Percentiles rank a stretch among this genome's conserved stretches.
These are phyloP conservation scores for Knufia fluminis DNA, from an alignment of 2,329 filamentous ascomycete species.

Conservation along the genomic window DNA sequence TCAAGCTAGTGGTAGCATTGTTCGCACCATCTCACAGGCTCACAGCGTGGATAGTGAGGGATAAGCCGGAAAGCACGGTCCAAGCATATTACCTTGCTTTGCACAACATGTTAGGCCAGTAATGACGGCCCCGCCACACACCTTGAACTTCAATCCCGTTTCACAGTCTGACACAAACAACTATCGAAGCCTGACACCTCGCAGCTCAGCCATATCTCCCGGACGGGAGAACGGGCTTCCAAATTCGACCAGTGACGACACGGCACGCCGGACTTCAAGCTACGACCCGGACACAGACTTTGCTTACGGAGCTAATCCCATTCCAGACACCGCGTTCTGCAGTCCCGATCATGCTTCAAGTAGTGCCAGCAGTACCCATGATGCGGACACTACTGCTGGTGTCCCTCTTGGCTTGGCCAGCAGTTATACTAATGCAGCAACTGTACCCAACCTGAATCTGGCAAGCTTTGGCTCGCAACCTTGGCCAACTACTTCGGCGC, in stretches of 20 bases:
- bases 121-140: constrained; percentile 19
- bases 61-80: background rate
- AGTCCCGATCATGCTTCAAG: constrained; percentile 11
- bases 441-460: constrained; percentile 16
- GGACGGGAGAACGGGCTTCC: constrained; percentile 11
- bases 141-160: constrained; percentile 14
- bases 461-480: constrained; percentile 17
- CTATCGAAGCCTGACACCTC: constrained; percentile 15
- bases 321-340: constrained; percentile 17
- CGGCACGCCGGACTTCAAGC: constrained; percentile 8
- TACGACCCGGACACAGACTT: constrained; percentile 13
- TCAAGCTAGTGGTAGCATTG: background rate
- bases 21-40: background rate
- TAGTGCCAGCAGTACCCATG: constrained; percentile 13
- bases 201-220: constrained; percentile 19
- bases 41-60: background rate
- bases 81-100: background rate
- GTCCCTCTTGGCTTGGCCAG: constrained; percentile 12
- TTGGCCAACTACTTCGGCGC: constrained; percentile 14
- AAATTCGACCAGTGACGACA: constrained; percentile 4
- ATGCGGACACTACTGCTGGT: constrained; percentile 7
- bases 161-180: constrained; percentile 14
- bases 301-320: constrained; percentile 21
- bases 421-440: constrained; percentile 14
- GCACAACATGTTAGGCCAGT: constrained; percentile 7